Base-by-base conservation (phyloP, 23 red algal species). In the Cyanidiococcus yangmingshanensis region DNA sequence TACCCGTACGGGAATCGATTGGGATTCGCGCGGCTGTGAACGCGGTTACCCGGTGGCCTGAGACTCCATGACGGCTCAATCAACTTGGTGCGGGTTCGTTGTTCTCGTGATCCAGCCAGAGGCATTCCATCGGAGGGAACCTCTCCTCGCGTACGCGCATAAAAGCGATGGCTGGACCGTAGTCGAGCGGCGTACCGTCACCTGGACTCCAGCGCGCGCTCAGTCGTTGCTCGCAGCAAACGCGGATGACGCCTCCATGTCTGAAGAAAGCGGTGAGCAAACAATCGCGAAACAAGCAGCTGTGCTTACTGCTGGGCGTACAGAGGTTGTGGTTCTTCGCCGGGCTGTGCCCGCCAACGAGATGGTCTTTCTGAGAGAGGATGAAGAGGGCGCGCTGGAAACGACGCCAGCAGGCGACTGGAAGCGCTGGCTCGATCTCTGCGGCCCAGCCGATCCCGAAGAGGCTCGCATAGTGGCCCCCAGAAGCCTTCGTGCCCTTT, bases 391-490 rank as follows among this genome's bases (percentile, higher is more conserved):
- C 45, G 59, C 68, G n/a, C 74, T 76, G 33, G 45, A 54, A 21
- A 7, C 7, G 45, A 54, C 45, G 7, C 21, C 45, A 21, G 45
- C 45, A 21, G 21, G 12, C 7, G 63, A 25, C 63, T 25, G 63
- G 63, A 35, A 71, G 27, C n/a, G 21, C 12, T 85, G 80, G 80
- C 76, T 82, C 2, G 35, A 50, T 67, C 63, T 89, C 27, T 77
- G 83, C 58, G 90, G 90, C 32, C 90, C 90, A 0, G 84, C 74
- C n/a, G 75, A 89, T 37, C 51, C 80, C 58, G 87, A 54, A 2
- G 76, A 41, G 26, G 90, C 90, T 1, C 86, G 87, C 58, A 68
- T 51, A 17, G 37, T 74, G n/a, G 90, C 85, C 1, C 90, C 90
- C 25, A 32, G 82, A 18, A 84, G 68, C 7, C 29, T 95, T 58